These are phyloP conservation scores for Didymella segeticola DNA, from an alignment of 2,329 filamentous ascomycete genomes.

Conservation along the genomic window DNA sequence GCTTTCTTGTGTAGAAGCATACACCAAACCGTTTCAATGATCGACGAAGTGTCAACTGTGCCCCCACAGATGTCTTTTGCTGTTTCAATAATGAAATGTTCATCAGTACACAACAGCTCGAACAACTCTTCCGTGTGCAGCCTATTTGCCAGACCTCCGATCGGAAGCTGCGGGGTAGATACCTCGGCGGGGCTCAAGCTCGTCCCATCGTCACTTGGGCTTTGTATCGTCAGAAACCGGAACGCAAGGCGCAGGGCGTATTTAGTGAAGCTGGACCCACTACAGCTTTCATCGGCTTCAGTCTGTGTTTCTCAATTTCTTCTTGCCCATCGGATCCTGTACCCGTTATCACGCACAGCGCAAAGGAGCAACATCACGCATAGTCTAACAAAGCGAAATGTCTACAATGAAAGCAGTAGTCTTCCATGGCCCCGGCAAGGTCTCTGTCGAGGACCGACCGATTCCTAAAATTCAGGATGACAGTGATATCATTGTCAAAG, in stretches of 20 bases:
- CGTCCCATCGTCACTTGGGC: conserved; percentile 20
- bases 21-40: not conserved
- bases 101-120: not conserved
- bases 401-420: conserved; percentile 81
- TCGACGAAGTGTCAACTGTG: not conserved
- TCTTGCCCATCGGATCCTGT: not conserved
- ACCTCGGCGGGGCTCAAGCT: conserved; percentile 36
- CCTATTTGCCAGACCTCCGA: conserved; percentile 12
- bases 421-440: conserved; percentile 78
- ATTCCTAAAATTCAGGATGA: conserved; percentile 75
- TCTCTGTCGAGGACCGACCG: conserved; percentile 79
- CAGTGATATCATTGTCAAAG: conserved; percentile 82
- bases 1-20: not conserved
- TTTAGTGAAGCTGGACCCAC: conserved; percentile 14
- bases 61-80: not conserved
- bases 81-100: not conserved
- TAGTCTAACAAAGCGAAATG: conserved; percentile 17
- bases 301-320: not conserved
- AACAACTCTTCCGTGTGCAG: conserved; percentile 10
- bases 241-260: conserved; percentile 14
- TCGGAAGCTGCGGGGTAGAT: conserved; percentile 28
- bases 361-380: not conserved
- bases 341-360: not conserved
- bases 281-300: not conserved
- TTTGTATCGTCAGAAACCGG: conserved; percentile 21